phyloP scores from a whole-genome alignment of 148 eudicot genomes.

The Vaccinium macrocarpon region DNA sequence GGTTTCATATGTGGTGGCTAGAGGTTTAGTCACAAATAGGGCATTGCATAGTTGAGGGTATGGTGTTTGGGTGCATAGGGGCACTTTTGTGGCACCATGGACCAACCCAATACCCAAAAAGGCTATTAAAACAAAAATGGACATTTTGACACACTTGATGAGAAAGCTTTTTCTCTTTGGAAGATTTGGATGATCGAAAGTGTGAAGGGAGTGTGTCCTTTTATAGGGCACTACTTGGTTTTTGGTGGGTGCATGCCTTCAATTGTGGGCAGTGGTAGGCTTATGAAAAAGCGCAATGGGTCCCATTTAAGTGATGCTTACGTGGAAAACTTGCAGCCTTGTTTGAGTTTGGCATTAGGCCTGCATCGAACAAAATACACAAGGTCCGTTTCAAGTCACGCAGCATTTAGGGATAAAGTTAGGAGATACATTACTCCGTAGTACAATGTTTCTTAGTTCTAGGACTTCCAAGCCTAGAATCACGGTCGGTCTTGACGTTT shows the following conservation, averaged over 20 bases:
- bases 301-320: neutral
- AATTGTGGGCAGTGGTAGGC: neutral
- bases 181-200: neutral
- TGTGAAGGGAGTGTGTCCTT: neutral
- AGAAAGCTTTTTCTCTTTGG: neutral
- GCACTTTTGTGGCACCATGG: slow-evolving; percentile 27
- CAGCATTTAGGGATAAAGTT: neutral
- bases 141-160: neutral
- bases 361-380: too few species aligned
- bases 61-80: slow-evolving; percentile 43
- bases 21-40: slow-evolving; percentile 14
- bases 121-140: neutral
- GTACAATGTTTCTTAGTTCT: neutral
- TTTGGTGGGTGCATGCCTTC: neutral
- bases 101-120: slow-evolving; percentile 14
- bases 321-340: neutral
- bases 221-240: neutral
- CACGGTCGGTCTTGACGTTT: neutral
- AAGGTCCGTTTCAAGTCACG: neutral
- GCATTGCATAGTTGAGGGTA: slow-evolving; percentile 43
- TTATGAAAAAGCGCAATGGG: neutral
- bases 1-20: slow-evolving; percentile 19
- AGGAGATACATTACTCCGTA: too few species aligned
- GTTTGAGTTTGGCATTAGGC: neutral
- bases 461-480: neutral